Evolutionary conservation across 2,329 filamentous ascomycete genomes (phyloP).

Genomic region (Diaporthe sp.): DNA sequence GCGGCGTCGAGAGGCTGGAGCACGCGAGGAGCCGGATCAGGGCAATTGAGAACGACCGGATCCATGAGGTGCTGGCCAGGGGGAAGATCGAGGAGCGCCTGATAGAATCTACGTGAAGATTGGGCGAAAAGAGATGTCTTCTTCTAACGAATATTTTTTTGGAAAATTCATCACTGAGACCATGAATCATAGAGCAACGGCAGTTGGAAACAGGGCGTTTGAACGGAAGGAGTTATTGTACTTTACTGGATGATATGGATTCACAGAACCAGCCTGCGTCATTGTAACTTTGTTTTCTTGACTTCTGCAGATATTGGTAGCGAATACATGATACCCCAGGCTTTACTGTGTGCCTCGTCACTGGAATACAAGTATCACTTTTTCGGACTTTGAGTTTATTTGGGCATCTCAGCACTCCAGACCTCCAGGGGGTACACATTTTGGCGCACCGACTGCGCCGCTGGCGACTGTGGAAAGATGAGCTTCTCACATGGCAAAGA

Average conservation of each 20-base stretch:
- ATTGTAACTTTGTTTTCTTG: slow-evolving; percentile 11
- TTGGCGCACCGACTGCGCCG: too few relatives aligned
- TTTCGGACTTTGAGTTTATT: too few relatives aligned
- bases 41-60: slow-evolving; percentile 70
- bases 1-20: slow-evolving; percentile 80
- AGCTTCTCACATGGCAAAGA: too few relatives aligned
- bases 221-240: slow-evolving; percentile 4
- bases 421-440: too few relatives aligned
- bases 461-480: too few relatives aligned
- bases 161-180: background rate
- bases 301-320: slow-evolving; percentile 20
- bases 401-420: too few relatives aligned
- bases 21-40: slow-evolving; percentile 71
- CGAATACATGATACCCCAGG: slow-evolving; percentile 25
- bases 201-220: slow-evolving; percentile 21
- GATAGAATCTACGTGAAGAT: slow-evolving; percentile 52
- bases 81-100: slow-evolving; percentile 58
- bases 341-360: background rate
- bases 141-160: background rate
- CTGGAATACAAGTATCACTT: background rate
- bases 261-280: slow-evolving; percentile 21
- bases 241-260: slow-evolving; percentile 5
- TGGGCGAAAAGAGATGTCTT: background rate
- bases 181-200: background rate
- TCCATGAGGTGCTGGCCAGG: slow-evolving; percentile 65